phyloP scores from a whole-genome alignment of 2,329 filamentous ascomycete genomes.

The Penicillium sp. region DNA sequence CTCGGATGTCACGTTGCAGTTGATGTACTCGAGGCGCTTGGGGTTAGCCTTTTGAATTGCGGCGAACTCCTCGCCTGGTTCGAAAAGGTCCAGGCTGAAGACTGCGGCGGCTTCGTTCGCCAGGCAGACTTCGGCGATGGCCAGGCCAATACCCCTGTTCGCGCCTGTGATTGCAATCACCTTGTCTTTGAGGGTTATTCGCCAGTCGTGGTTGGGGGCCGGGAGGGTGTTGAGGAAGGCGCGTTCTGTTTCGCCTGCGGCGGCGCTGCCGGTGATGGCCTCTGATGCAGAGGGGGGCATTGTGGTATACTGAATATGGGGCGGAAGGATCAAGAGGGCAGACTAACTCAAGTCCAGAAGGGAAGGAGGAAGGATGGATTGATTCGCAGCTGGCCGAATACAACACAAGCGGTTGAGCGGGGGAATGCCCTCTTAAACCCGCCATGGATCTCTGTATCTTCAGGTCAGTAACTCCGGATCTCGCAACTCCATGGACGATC shows the following conservation, averaged over 20 bases:
- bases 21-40: slow-evolving; percentile 48
- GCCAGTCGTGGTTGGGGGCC: slow-evolving; percentile 49
- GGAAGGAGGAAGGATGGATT: background rate
- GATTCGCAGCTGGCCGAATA: background rate
- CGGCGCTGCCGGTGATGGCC: background rate
- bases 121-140: slow-evolving; percentile 53
- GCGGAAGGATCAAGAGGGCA: background rate
- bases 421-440: background rate
- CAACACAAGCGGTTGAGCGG: background rate
- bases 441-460: background rate
- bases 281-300: background rate
- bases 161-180: slow-evolving; percentile 24
- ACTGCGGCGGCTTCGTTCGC: slow-evolving; percentile 48
- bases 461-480: background rate
- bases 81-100: slow-evolving; percentile 47
- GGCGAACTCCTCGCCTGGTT: slow-evolving; percentile 38
- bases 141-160: slow-evolving; percentile 52
- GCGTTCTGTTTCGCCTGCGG: background rate
- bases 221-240: slow-evolving; percentile 45
- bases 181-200: slow-evolving; percentile 45
- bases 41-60: slow-evolving; percentile 47
- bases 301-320: background rate
- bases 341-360: background rate
- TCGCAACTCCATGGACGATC: background rate
- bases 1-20: slow-evolving; percentile 53